A percentile compares a stretch with the other conserved stretches of the same genome.
Conservation (phyloP, 768 basidiomycete genomes). For the Mycena rebaudengoi region DNA sequence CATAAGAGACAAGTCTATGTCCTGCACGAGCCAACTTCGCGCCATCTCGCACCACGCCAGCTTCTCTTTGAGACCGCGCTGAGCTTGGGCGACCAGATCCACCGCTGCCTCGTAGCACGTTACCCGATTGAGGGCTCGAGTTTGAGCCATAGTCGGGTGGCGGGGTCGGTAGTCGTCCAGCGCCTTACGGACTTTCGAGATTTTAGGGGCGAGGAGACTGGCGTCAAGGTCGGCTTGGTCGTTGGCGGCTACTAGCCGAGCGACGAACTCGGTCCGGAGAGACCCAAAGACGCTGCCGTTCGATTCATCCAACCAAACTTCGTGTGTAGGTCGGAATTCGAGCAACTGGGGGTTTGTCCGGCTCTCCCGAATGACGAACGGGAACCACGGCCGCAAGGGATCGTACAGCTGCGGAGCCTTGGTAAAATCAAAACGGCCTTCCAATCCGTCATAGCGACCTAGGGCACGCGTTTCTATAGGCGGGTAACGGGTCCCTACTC, state of each 20-base stretch:
- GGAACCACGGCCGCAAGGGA: background rate
- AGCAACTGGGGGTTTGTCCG: background rate
- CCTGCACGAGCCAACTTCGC: background rate
- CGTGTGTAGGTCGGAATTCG: background rate
- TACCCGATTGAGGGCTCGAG: too few relatives aligned
- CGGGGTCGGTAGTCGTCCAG: too few relatives aligned
- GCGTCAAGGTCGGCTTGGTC: too few relatives aligned
- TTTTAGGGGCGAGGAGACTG: too few relatives aligned
- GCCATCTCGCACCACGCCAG: too few relatives aligned
- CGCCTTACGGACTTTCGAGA: too few relatives aligned
- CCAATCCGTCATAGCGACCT: constrained; percentile 18
- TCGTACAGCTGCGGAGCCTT: background rate
- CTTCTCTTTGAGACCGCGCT: too few relatives aligned
- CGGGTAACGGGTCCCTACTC: background rate
- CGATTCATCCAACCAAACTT: background rate
- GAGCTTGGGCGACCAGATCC: too few relatives aligned
- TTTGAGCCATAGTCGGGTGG: too few relatives aligned
- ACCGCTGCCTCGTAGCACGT: too few relatives aligned
- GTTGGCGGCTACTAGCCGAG: too few relatives aligned
- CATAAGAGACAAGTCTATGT: background rate
- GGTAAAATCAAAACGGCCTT: constrained; percentile 23
- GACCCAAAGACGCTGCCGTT: background rate
- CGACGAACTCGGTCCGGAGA: too few relatives aligned
- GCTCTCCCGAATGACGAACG: background rate
- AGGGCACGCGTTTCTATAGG: background rate